Evolutionary conservation across 305 asterid genomes (phyloP).

Genomic region (Fraxinus albicans): DNA sequence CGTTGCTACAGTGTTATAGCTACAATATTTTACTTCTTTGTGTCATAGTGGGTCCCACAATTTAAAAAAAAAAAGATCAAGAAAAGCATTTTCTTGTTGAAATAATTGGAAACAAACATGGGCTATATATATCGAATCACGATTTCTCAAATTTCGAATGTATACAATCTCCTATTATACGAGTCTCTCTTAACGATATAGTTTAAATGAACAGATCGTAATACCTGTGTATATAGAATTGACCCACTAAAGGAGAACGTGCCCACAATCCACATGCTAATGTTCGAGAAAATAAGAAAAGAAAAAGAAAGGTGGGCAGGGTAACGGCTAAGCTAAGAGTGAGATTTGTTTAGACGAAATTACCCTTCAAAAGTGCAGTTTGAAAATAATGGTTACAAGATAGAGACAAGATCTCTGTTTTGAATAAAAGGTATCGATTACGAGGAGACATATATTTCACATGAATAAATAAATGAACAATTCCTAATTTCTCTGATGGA

Average conservation of each 20-base stretch:
- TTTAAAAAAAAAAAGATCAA: no score
- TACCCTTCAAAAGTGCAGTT: background rate
- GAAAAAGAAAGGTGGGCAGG: background rate
- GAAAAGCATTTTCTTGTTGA: no score
- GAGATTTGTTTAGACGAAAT: background rate
- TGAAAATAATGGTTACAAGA: constrained; percentile 15
- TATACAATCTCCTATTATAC: no score
- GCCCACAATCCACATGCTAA: background rate
- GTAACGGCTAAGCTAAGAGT: constrained; percentile 17
- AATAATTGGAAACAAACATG: no score
- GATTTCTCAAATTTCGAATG: background rate
- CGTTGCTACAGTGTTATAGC: no score
- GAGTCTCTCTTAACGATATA: no score
- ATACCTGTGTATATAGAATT: no score
- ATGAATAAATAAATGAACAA: background rate
- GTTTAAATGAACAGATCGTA: no score
- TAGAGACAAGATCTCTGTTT: background rate
- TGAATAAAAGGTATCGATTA: background rate
- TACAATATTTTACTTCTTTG: no score
- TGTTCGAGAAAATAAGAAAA: background rate
- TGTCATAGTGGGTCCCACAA: no score
- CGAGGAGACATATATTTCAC: constrained; percentile 22
- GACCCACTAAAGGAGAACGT: background rate
- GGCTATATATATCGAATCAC: no score
- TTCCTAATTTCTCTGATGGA: background rate